Base-by-base conservation (phyloP, 2,329 filamentous ascomycete genomes). In the Colletotrichum tamarilloi region DNA sequence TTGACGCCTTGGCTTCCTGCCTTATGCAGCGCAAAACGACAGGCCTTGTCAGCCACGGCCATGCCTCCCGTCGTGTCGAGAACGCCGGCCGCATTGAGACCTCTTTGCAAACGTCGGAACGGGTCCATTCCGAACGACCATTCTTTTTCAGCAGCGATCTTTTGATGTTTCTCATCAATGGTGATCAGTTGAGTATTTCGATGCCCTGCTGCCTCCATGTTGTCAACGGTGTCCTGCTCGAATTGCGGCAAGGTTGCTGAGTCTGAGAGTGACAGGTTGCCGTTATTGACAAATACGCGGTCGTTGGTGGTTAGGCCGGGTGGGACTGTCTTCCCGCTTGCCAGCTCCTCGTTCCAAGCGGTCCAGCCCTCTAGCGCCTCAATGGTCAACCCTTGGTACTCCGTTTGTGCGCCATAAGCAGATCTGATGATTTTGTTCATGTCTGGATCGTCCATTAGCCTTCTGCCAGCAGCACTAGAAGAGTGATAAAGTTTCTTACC, bases 61-160 rank as follows among this genome's bases (percentile, higher is more conserved):
- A 85, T 81, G 4, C 87, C 87, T 16, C 85, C 87, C 0, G 81
- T 84, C 1, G 81, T 83, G 64, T 89, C 87, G 0, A 88, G 78
- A 1, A 87, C 80, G 0, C 84, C 86, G 4, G 81, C 72, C 32
- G 79, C 76, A 24, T 77, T 74, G 4, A 80, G 75, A 6, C 78
- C 77, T 28, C 77, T 76, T 71, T 76, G 59, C 59, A 77, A 72
- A 8, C 80, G 77, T 3, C 76, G 58, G 71, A 87, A 85, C 0
- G 85, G 81, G 71, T 85, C 79, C 32, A 86, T 75, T 5, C 78
- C 80, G 60, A 79, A 79, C 6, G 73, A 76, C 6, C 80, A 71
- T 5, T 81, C 79, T 22, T 78, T 79, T 2, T 76, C 64, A 4
- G 74, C 57, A 14, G 83, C 83, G 0, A 77, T 72, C 4, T 76